Evolutionary conservation across 176 grass and related monocot species (phyloP).

Genomic region (Dactylis glomerata): DNA sequence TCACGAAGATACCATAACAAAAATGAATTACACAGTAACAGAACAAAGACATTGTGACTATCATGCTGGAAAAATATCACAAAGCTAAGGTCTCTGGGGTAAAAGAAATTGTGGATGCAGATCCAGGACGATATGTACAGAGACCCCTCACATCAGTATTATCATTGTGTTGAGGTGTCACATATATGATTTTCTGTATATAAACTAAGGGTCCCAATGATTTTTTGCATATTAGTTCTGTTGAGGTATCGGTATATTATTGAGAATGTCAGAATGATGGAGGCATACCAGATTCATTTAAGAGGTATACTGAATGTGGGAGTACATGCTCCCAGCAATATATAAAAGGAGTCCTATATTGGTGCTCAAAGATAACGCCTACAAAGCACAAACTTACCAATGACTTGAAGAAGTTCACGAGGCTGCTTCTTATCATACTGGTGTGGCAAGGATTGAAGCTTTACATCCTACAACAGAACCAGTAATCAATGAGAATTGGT

Average conservation of each 20-base stretch:
- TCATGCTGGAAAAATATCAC: neutral
- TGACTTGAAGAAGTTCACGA: slow-evolving; percentile 81
- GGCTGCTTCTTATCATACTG: slow-evolving; percentile 57
- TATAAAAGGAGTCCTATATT: neutral
- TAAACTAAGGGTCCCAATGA: neutral
- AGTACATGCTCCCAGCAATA: neutral
- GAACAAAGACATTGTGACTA: neutral
- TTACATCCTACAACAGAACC: slow-evolving; percentile 61
- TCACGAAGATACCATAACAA: neutral
- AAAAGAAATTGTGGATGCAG: neutral
- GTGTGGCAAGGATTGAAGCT: slow-evolving; percentile 60
- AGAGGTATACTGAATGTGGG: neutral
- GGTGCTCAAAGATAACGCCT: slow-evolving; percentile 7
- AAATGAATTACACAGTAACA: neutral
- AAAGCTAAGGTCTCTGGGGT: neutral
- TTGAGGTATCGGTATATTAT: neutral
- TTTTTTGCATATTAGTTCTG: neutral
- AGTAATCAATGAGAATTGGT: slow-evolving; percentile 27
- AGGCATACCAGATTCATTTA: neutral
- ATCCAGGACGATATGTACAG: neutral
- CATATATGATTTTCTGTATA: neutral
- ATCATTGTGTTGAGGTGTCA: neutral
- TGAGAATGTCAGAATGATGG: neutral
- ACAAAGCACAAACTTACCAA: slow-evolving; percentile 52
- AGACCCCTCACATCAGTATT: neutral